Evolutionary conservation across 805 yeast genomes (phyloP).

Genomic region (Millerozyma miso): DNA sequence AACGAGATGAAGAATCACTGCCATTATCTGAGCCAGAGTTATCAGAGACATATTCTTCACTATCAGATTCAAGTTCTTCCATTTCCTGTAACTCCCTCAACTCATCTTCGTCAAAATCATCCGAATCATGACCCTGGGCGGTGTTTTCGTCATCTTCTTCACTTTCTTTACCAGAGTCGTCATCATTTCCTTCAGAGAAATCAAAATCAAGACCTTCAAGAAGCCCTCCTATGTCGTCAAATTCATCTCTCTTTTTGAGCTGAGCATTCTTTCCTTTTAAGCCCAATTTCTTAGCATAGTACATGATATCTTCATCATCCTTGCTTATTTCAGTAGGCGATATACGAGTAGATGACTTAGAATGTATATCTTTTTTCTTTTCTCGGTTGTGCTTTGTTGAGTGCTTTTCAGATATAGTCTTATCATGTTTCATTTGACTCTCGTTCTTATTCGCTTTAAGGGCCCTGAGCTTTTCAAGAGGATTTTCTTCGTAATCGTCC

Average conservation of each 20-base stretch:
- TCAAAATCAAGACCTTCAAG: slow-evolving; percentile 70
- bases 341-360: slow-evolving; percentile 19
- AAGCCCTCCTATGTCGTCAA: slow-evolving; percentile 78
- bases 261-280: slow-evolving; percentile 45
- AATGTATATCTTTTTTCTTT: slow-evolving; percentile 6
- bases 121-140: slow-evolving; percentile 8
- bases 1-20: slow-evolving; percentile 6
- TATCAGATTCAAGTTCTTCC: slow-evolving; percentile 9
- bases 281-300: slow-evolving; percentile 80
- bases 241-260: slow-evolving; percentile 52
- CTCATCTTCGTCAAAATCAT: slow-evolving; percentile 12
- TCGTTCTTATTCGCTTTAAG: slow-evolving; percentile 13
- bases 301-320: slow-evolving; percentile 77
- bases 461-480: slow-evolving; percentile 23
- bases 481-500: slow-evolving; percentile 15
- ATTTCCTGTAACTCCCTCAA: slow-evolving; percentile 35
- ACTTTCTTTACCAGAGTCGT: slow-evolving; percentile 11
- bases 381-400: slow-evolving; percentile 5
- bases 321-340: slow-evolving; percentile 47
- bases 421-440: not conserved
- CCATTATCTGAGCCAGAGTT: slow-evolving; percentile 16
- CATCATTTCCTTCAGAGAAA: slow-evolving; percentile 16
- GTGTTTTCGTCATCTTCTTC: slow-evolving; percentile 6
- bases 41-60: slow-evolving; percentile 11
- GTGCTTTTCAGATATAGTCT: slow-evolving; percentile 5